Percentiles rank a stretch among this genome's conserved stretches.
phyloP scores from a whole-genome alignment of 2,329 filamentous ascomycete genomes.

The Tolypocladium sp. region DNA sequence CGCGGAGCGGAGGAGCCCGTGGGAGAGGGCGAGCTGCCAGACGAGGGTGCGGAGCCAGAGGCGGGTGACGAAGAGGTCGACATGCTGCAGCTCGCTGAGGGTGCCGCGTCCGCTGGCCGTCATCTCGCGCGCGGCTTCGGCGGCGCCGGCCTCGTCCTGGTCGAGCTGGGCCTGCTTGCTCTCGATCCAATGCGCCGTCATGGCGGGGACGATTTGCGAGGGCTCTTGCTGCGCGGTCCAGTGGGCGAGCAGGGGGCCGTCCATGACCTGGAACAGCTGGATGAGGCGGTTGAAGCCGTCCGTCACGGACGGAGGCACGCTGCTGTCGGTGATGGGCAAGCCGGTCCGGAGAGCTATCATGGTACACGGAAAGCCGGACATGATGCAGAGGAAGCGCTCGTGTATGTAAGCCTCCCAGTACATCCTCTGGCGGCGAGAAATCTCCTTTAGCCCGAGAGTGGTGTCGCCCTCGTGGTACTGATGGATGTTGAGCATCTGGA shows the following conservation, averaged over 20 bases:
- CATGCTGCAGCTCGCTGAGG: slow-evolving; percentile 29
- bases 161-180: slow-evolving; percentile 30
- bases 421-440: slow-evolving; percentile 11
- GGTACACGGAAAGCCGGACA: slow-evolving; percentile 33
- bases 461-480: slow-evolving; percentile 19
- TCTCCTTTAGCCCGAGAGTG: slow-evolving; percentile 6
- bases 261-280: slow-evolving; percentile 26
- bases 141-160: slow-evolving; percentile 23
- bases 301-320: slow-evolving; percentile 25
- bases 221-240: slow-evolving; percentile 23
- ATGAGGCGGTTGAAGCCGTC: slow-evolving; percentile 28
- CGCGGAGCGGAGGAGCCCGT: slow-evolving; percentile 25
- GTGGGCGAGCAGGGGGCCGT: slow-evolving; percentile 26
- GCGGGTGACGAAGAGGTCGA: slow-evolving; percentile 29
- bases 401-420: slow-evolving; percentile 15
- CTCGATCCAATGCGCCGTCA: slow-evolving; percentile 30
- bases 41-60: slow-evolving; percentile 31
- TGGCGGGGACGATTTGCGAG: slow-evolving; percentile 7
- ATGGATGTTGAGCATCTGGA: slow-evolving; percentile 33
- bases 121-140: slow-evolving; percentile 16
- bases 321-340: slow-evolving; percentile 19
- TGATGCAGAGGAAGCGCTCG: slow-evolving; percentile 40
- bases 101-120: slow-evolving; percentile 11
- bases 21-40: slow-evolving; percentile 31
- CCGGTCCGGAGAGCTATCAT: slow-evolving; percentile 21